A percentile compares a stretch with the other conserved stretches of the same genome.
Conservation (phyloP, 805 yeast genomes). For the Saccharomycopsis malanga region DNA sequence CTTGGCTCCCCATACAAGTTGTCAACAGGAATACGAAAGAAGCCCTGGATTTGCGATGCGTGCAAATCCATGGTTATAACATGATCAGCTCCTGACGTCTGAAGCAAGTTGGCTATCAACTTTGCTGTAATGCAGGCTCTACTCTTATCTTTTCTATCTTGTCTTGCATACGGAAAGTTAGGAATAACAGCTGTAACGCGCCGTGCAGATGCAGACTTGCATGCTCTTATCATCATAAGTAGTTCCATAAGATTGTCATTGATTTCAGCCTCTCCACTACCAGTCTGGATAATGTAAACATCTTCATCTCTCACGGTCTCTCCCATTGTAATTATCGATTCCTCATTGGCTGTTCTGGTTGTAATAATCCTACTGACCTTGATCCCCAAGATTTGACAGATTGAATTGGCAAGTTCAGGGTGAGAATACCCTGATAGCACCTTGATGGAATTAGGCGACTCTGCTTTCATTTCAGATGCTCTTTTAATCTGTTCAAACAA, state of each 20-base stretch:
- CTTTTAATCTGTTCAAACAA: too few species aligned
- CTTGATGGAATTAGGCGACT: conserved; percentile 19
- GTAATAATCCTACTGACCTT: conserved; percentile 71
- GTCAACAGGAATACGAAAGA: conserved; percentile 91
- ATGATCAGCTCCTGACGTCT: conserved; percentile 93
- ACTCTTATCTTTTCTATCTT: conserved; percentile 92
- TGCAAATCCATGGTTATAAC: conserved; percentile 95
- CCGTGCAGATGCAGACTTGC: conserved; percentile 93
- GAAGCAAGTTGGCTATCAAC: conserved; percentile 81
- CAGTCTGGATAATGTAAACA: conserved; percentile 78
- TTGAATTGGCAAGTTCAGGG: conserved; percentile 69
- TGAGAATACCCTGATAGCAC: conserved; percentile 35
- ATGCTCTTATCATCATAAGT: conserved; percentile 85
- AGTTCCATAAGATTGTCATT: conserved; percentile 86
- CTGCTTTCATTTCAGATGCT: conserved; percentile 9
- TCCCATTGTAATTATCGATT: conserved; percentile 81
- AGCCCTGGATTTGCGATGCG: conserved; percentile 97
- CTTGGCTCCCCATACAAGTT: conserved; percentile 93
- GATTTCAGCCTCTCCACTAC: conserved; percentile 64
- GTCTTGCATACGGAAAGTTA: conserved; percentile 94
- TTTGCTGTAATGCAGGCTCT: conserved; percentile 97
- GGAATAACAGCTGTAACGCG: conserved; percentile 93
- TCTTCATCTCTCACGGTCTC: conserved; percentile 90
- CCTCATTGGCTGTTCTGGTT: conserved; percentile 79
- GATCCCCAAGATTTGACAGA: conserved; percentile 58